Evolutionary conservation across 495 filamentous ascomycete genomes (phyloP).

Genomic region (Arthonia radiata): DNA sequence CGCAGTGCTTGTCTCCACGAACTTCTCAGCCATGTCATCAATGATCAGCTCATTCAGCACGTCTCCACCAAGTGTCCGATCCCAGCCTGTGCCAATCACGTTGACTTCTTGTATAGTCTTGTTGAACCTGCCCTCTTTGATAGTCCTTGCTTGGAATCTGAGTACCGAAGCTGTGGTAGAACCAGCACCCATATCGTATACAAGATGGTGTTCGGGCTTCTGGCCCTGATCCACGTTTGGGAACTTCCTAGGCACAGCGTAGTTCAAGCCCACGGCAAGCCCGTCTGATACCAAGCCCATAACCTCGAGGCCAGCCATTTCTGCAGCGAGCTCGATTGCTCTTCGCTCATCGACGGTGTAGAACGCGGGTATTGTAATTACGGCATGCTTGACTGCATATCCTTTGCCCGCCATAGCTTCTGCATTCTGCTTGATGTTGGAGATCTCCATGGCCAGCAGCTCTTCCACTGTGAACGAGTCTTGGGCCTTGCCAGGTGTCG

Average conservation of each 20-base stretch:
- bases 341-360: constrained; percentile 75
- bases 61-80: constrained; percentile 74
- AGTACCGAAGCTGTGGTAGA: constrained; percentile 89
- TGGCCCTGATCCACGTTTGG: constrained; percentile 58
- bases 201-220: constrained; percentile 75
- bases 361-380: constrained; percentile 81
- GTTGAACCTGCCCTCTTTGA: constrained; percentile 89
- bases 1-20: constrained; percentile 42
- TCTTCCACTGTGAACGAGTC: constrained; percentile 74
- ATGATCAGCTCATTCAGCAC: constrained; percentile 67
- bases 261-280: constrained; percentile 79
- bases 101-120: constrained; percentile 89
- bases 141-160: constrained; percentile 62
- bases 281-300: constrained; percentile 74
- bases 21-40: constrained; percentile 60
- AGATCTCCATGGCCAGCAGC: constrained; percentile 85
- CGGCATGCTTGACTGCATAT: constrained; percentile 45
- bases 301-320: constrained; percentile 67
- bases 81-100: constrained; percentile 70
- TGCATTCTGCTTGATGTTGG: constrained; percentile 68
- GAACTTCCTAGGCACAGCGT: constrained; percentile 76
- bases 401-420: constrained; percentile 64
- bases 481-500: constrained; percentile 35
- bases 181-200: constrained; percentile 96
- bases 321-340: constrained; percentile 55